phyloP scores from a whole-genome alignment of 257 asterid genomes.

The Capsicum rhomboideum region DNA sequence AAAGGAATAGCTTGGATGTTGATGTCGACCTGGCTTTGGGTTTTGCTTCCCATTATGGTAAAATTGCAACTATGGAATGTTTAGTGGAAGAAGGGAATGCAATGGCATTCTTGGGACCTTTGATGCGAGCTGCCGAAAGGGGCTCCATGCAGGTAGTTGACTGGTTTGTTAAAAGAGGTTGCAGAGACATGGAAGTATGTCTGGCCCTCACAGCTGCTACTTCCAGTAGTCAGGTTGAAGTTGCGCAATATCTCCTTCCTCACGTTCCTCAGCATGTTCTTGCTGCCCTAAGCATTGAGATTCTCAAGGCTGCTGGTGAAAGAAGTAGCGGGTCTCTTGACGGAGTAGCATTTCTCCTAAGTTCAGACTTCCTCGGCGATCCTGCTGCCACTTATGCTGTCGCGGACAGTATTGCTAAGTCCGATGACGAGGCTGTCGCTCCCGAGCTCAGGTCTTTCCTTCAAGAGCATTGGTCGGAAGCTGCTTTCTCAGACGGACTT shows the following conservation, averaged over 20 bases:
- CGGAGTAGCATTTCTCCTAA: constrained; percentile 86
- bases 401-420: constrained; percentile 77
- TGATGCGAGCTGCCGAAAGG: constrained; percentile 97
- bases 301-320: constrained; percentile 95
- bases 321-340: constrained; percentile 88
- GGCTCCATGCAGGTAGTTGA: constrained; percentile 86
- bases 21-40: constrained; percentile 96
- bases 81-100: constrained; percentile 95
- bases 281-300: constrained; percentile 85
- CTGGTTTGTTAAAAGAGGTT: constrained; percentile 89
- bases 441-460: constrained; percentile 69
- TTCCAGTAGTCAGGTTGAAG: constrained; percentile 78
- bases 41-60: constrained; percentile 90
- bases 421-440: constrained; percentile 69
- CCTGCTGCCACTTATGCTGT: constrained; percentile 84
- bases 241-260: constrained; percentile 83
- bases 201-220: constrained; percentile 98
- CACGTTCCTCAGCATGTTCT: constrained; percentile 93
- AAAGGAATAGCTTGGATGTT: constrained; percentile 96
- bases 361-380: constrained; percentile 72
- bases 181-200: constrained; percentile 96
- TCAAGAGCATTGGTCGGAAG: constrained; percentile 79
- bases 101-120: constrained; percentile 89
- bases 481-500: constrained; percentile 56
- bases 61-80: constrained; percentile 92